Evolutionary conservation across 352 stramenopile genomes (phyloP).

Genomic region (Phytophthora kernoviae): DNA sequence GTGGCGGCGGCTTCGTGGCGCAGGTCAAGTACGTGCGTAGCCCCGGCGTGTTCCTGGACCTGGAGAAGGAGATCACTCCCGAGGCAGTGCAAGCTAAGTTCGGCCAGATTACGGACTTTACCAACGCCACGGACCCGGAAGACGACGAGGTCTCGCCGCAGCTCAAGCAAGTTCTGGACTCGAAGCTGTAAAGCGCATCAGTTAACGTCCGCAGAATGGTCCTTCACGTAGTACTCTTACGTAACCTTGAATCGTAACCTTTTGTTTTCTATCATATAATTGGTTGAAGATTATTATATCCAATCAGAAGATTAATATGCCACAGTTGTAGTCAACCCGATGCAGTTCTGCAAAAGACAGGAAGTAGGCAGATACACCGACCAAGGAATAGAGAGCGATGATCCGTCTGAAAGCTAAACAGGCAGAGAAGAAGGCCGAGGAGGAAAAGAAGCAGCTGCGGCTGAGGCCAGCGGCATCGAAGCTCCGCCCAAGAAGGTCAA

Average conservation of each 20-base stretch:
- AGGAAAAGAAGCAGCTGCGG: slow-evolving; percentile 49
- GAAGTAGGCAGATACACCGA: slow-evolving; percentile 13
- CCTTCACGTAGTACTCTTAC: too few relatives aligned
- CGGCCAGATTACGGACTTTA: slow-evolving; percentile 78
- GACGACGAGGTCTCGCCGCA: slow-evolving; percentile 77
- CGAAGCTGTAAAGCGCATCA: slow-evolving; percentile 61
- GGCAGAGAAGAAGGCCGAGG: slow-evolving; percentile 85
- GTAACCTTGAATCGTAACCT: too few relatives aligned
- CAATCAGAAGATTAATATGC: neutral
- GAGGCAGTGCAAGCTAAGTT: slow-evolving; percentile 83
- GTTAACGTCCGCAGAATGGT: neutral
- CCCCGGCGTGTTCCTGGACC: slow-evolving; percentile 68
- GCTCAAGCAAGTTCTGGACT: slow-evolving; percentile 77
- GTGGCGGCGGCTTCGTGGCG: slow-evolving; percentile 80
- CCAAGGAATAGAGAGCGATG: slow-evolving; percentile 33
- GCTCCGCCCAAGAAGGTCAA: slow-evolving; percentile 56
- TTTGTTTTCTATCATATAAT: too few relatives aligned
- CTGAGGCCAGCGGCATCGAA: slow-evolving; percentile 23
- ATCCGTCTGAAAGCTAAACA: slow-evolving; percentile 88
- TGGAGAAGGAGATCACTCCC: slow-evolving; percentile 74
- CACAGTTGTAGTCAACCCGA: neutral
- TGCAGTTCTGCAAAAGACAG: slow-evolving; percentile 18
- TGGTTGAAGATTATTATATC: neutral
- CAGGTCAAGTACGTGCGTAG: slow-evolving; percentile 86
- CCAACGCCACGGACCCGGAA: slow-evolving; percentile 73